Base-by-base conservation (phyloP, 2,329 filamentous ascomycete genomes). In the Pestalotiopsis sp. region DNA sequence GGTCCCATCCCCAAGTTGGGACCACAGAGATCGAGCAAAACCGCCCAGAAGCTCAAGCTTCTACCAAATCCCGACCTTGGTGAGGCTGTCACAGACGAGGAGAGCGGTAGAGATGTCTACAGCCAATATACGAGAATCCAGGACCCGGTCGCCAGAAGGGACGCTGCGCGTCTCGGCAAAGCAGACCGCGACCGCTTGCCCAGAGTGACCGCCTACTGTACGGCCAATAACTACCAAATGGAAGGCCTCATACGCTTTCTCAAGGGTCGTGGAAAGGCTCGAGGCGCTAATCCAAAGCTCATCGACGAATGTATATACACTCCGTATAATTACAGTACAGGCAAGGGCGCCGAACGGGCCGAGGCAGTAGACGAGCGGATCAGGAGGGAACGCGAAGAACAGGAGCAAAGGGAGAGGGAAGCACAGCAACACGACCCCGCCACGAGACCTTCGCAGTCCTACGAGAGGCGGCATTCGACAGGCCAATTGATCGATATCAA, bases 231-330 rank as follows among this genome's bases (percentile, higher is more conserved):
- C 66, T 98, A 98, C 81, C 90, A 95, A 74, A 90, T 98, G 82
- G 95, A 98, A 45, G 91, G 91, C 3, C 83, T 98, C 70, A 93
- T 97, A 88, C 91, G 92, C 59, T 99, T 95, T 77, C 83, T 99
- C 71, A 99, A 99, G 79, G 93, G 94, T 38, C 88, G 93, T 69
- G 88, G 89, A 60, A 93, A 93, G 80, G 88, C 89, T 39, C 89
- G 93, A 74, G 93, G 93, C 20, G 90, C 95, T 17, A 92, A 90
- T 70, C 95, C 96, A 1, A 98, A 98, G 80, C 83, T 96, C 68
- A 98, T 98, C 74, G 96, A 99, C 79, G 96, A 99, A 80, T 99
- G 96, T 80, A 94, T 99, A 74, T 99, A 99, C 81, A 94, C 95
- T 12, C 94, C 95, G 0, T 99, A 97, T 80, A 91, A 90, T 75